phyloP scores from a whole-genome alignment of 805 yeast genomes.

The Metschnikowia reukaufii region DNA sequence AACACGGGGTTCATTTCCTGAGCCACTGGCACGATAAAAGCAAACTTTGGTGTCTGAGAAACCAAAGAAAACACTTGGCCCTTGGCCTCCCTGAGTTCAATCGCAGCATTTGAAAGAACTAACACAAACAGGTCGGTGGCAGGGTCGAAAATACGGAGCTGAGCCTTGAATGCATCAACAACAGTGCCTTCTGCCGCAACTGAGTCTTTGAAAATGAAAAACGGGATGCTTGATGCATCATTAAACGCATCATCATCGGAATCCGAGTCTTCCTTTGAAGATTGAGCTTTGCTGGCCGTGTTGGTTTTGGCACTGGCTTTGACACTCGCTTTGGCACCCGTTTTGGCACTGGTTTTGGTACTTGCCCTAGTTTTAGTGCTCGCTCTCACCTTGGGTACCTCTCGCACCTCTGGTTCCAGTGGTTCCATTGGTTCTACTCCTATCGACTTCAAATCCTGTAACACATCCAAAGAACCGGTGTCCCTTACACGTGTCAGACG shows the following conservation, averaged over 20 bases:
- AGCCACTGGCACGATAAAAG: slow-evolving; percentile 21
- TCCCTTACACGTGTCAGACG: not conserved
- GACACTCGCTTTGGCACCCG: slow-evolving; percentile 15
- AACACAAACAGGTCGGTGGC: slow-evolving; percentile 46
- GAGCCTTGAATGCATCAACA: slow-evolving; percentile 28
- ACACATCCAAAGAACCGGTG: slow-evolving; percentile 3
- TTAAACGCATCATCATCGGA: slow-evolving; percentile 19
- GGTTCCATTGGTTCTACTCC: slow-evolving; percentile 1
- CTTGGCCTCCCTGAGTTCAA: slow-evolving; percentile 40
- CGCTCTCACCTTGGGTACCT: not conserved
- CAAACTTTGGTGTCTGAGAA: slow-evolving; percentile 7
- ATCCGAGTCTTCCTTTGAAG: no score
- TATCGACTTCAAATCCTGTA: slow-evolving; percentile 20
- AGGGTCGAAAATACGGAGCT: slow-evolving; percentile 61
- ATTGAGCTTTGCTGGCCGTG: no score
- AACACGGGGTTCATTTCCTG: slow-evolving; percentile 66
- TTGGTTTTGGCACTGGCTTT: slow-evolving; percentile 8
- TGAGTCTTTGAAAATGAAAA: slow-evolving; percentile 11
- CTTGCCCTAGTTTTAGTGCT: slow-evolving; percentile 14
- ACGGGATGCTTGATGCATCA: slow-evolving; percentile 20
- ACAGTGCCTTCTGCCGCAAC: slow-evolving; percentile 19
- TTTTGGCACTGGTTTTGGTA: not conserved
- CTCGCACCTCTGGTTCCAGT: not conserved
- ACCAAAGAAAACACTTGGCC: slow-evolving; percentile 55
- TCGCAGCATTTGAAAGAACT: slow-evolving; percentile 35